Evolutionary conservation across 306 rosid genomes (phyloP), one percentile per base, ranked within the genome.

Genomic region (Pyrus betulifolia): DNA sequence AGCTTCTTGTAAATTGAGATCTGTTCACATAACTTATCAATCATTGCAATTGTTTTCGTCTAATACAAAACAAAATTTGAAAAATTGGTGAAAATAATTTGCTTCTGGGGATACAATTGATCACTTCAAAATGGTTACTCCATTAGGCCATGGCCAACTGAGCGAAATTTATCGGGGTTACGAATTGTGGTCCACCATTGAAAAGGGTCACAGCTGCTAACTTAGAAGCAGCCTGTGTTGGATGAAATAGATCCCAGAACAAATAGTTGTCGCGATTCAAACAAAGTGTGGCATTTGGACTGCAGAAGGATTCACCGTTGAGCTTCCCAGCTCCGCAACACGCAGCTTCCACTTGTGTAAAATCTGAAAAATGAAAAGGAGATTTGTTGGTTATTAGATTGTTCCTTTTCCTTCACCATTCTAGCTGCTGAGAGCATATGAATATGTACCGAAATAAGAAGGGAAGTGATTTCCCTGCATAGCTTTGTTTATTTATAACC

Each of bases 161-260:
- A 28, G 74, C 18, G 13, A 82, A 82, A 38, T 74, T 82, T 13
- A 82, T 52, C 1, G 77, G 86, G 59, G 74, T 40, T 22, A 78
- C 86, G 63, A 69, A 74, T 64, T 22, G n/a, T 61, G 74, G 21
- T 18, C 64, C 63, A 28, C 82, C 86, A 15, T 4, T 0, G 64
- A 5, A 78, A 54, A 82, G 74, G 55, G 80, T 74, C 0, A 28
- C 14, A 18, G 80, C 83, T 6, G 83, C 80, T 22, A 82, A 55
- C 22, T 70, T 28, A 13, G 82, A 74, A 62, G 80, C 80, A 22
- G 74, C 80, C 64, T 70, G 74, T 54, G 80, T 17, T 51, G 80
- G 74, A 44, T 74, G 86, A 25, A 74, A 82, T n/a, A 70, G 62
- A 78, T 82, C 83, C 86, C 82, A 82, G 77, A 82, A 74, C 68